Base-by-base conservation (phyloP, 2,329 filamentous ascomycete genomes). In the Epichloe gansuensis region DNA sequence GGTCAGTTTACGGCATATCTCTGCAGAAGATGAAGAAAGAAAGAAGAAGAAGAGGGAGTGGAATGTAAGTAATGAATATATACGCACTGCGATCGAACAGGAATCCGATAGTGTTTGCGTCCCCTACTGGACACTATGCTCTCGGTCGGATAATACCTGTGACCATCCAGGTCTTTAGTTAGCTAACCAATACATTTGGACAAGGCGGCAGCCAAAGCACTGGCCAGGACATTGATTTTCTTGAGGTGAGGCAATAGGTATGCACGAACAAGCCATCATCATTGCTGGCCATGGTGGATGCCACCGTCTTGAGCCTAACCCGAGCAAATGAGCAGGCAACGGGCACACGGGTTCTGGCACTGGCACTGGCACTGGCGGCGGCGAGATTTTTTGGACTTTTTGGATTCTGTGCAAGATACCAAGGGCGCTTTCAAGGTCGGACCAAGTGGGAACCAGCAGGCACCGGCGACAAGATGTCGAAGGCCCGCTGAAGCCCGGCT, bases 61-160 rank as follows among this genome's bases (percentile, higher is more conserved):
- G n/a, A 45, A 21, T 38, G 46, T 2, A 12, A 7, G 3, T 27
- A 27, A 41, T 31, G 15, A 47, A 69, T 78, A 58, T 70, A 34
- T 17, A 54, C 53, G 34, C 39, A 86, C 81, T 80, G 78, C 48
- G 81, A 81, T 49, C 77, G 76, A 59, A 89, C 82, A 44, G 74
- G 75, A 55, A 82, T 76, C 46, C 79, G 79, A 64, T 84, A 89
- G 64, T 85, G 85, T 58, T 77, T 83, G 62, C 81, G 78, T 55
- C 77, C 76, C 47, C 69, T 72, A 53, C 73, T 71, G 50, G 80
- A 75, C 56, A 88, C 75, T 56, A 88, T 72, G 60, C 73, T 71
- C 58, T 87, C 80, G 56, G 83, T 86, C 53, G 81, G 78, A 68
- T 78, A 77, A 65, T 77, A 76, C 63, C 84, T 87, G 55, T 49